phyloP scores from a whole-genome alignment of 495 filamentous ascomycete species.

The Aspergillus egyptiacus region DNA sequence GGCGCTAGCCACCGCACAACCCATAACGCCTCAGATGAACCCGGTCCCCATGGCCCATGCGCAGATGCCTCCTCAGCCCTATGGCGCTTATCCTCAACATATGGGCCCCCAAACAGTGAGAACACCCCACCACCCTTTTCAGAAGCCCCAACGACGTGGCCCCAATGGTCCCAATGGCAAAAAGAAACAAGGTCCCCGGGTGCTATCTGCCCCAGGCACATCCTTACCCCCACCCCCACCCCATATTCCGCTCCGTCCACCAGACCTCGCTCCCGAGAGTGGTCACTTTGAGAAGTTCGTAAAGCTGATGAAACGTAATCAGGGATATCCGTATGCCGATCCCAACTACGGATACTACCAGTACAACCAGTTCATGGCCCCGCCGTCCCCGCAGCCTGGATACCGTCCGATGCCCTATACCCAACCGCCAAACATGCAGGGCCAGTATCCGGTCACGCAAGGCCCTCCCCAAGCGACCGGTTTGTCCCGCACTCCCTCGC shows the following conservation, averaged over 20 bases:
- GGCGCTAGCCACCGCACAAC: slow-evolving; percentile 59
- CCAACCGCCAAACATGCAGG: slow-evolving; percentile 44
- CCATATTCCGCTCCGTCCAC: slow-evolving; percentile 31
- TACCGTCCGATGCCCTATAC: slow-evolving; percentile 46
- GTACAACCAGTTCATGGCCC: slow-evolving; percentile 41
- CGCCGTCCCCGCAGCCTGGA: slow-evolving; percentile 46
- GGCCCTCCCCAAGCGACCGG: slow-evolving; percentile 51
- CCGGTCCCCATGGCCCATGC: slow-evolving; percentile 51
- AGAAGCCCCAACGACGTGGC: slow-evolving; percentile 25
- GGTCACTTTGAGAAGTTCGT: slow-evolving; percentile 71
- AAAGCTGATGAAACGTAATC: slow-evolving; percentile 54
- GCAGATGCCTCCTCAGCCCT: slow-evolving; percentile 51
- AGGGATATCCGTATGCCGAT: slow-evolving; percentile 40
- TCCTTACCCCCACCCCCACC: slow-evolving; percentile 9
- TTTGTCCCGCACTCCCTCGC: slow-evolving; percentile 80
- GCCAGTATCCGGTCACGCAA: slow-evolving; percentile 46
- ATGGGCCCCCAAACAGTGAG: slow-evolving; percentile 65
- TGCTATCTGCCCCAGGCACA: slow-evolving; percentile 16
- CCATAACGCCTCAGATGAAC: slow-evolving; percentile 63
- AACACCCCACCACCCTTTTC: slow-evolving; percentile 35
- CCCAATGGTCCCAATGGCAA: slow-evolving; percentile 1
- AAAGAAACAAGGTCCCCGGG: slow-evolving; percentile 17
- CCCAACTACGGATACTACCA: slow-evolving; percentile 45
- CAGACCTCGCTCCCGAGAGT: slow-evolving; percentile 62
- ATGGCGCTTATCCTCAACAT: slow-evolving; percentile 52